phyloP scores from a whole-genome alignment of 2,329 filamentous ascomycete genomes.

The Xylogone sp. region DNA sequence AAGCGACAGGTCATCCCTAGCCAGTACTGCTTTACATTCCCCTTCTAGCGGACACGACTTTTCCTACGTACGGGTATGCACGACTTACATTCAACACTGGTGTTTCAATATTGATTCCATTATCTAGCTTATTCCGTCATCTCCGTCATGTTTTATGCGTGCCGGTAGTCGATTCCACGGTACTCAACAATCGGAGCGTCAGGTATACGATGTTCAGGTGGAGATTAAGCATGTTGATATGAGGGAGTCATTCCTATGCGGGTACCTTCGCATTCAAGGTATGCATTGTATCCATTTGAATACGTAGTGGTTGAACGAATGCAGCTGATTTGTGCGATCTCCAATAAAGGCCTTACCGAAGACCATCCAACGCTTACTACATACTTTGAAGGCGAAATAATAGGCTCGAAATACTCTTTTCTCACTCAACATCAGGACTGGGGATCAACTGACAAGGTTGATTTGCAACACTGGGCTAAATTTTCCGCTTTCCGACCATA shows the following conservation, averaged over 20 bases:
- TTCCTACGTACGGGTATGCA: conserved; percentile 50
- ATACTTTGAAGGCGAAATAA: conserved; percentile 97
- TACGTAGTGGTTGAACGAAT: background rate
- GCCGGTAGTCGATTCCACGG: conserved; percentile 86
- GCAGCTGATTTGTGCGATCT: conserved; percentile 1
- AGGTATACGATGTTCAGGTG: conserved; percentile 92
- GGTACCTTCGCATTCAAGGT: conserved; percentile 96
- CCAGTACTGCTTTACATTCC: conserved; percentile 29
- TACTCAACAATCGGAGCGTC: conserved; percentile 88
- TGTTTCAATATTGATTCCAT: conserved; percentile 5
- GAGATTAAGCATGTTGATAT: conserved; percentile 97
- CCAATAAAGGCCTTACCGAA: conserved; percentile 72
- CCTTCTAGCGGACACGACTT: conserved; percentile 50
- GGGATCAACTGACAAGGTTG: conserved; percentile 89
- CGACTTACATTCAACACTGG: background rate
- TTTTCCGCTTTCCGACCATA: conserved; percentile 85
- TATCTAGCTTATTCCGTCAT: conserved; percentile 54
- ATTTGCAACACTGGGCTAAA: conserved; percentile 88
- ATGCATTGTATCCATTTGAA: conserved; percentile 1
- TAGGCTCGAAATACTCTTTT: conserved; percentile 93
- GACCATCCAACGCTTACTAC: conserved; percentile 97
- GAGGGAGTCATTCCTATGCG: conserved; percentile 89
- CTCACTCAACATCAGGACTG: conserved; percentile 83
- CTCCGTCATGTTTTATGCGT: conserved; percentile 82
- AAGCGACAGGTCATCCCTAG: conserved; percentile 25